Conservation (phyloP, 1,284 basidiomycete genomes). For the Sutorius eximius region DNA sequence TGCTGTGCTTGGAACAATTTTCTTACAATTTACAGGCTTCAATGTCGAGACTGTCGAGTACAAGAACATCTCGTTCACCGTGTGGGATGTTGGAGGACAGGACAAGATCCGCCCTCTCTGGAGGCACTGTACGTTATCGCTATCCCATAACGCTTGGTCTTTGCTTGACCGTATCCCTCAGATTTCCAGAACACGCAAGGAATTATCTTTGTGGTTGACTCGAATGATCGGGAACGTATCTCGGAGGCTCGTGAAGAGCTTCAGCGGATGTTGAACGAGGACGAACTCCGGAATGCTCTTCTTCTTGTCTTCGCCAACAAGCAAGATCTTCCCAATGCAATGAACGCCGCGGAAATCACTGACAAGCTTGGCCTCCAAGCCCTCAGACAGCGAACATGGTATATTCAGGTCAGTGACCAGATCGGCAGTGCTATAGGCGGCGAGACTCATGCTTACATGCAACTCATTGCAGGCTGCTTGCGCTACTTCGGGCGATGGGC, state of each 20-base stretch:
- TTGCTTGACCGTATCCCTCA: conserved; percentile 37
- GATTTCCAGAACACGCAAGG: conserved; percentile 99
- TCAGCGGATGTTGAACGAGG: conserved; percentile 99
- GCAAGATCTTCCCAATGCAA: conserved; percentile 98
- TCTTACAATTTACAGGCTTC: conserved; percentile 68
- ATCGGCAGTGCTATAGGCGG: not conserved
- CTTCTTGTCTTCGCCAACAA: conserved; percentile 99
- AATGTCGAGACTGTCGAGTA: conserved; percentile 97
- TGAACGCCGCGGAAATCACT: conserved; percentile 99
- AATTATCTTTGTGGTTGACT: conserved; percentile 99
- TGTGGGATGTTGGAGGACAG: conserved; percentile 89
- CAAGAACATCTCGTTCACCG: conserved; percentile 91
- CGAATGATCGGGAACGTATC: conserved; percentile 99
- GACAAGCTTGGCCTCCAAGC: conserved; percentile 99
- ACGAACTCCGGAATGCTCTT: conserved; percentile 97
- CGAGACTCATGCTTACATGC: conserved; percentile 20
- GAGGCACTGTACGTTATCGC: conserved; percentile 87
- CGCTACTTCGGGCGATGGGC: conserved; percentile 97
- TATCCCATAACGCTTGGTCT: conserved; percentile 24
- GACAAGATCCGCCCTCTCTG: conserved; percentile 90
- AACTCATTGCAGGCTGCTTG: conserved; percentile 77
- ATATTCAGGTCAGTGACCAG: conserved; percentile 80
- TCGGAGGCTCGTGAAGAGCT: conserved; percentile 99
- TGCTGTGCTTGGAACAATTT: conserved; percentile 9
- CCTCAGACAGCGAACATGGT: conserved; percentile 96